Evolutionary conservation across 805 yeast species (phyloP).

Genomic region (Schizosaccharomyces lindneri): DNA sequence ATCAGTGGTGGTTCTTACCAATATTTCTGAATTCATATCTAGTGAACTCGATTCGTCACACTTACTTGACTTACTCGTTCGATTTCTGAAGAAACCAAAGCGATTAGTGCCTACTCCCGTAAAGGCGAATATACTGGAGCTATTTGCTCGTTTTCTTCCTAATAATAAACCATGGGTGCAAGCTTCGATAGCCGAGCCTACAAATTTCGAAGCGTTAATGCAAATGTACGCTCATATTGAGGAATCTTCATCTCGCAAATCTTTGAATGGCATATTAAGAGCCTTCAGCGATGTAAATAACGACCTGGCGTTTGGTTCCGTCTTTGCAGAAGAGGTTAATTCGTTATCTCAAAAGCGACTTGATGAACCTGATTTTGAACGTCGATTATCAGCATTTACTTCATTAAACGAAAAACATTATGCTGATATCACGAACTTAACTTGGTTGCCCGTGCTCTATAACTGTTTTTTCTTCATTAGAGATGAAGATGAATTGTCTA

Average conservation of each 20-base stretch:
- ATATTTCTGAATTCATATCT: neutral
- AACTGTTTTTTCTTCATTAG: conserved; percentile 44
- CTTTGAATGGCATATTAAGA: neutral
- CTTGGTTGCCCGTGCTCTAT: conserved; percentile 63
- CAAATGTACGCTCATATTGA: neutral
- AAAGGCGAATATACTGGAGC: neutral
- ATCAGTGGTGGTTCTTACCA: neutral
- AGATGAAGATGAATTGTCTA: conserved; percentile 54
- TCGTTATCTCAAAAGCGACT: conserved; percentile 36
- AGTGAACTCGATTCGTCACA: neutral
- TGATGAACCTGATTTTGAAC: conserved; percentile 57
- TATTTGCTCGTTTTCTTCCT: neutral
- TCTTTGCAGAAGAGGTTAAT: conserved; percentile 39
- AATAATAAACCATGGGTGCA: neutral
- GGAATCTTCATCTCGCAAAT: neutral
- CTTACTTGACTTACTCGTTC: neutral
- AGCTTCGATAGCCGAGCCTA: neutral
- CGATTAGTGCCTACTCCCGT: neutral
- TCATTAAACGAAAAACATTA: conserved; percentile 33
- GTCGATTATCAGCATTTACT: conserved; percentile 43
- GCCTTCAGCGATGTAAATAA: neutral
- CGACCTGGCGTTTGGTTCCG: conserved; percentile 17
- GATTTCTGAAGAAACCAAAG: neutral
- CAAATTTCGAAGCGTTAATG: neutral
- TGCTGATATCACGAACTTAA: conserved; percentile 20